Conservation (phyloP, 2,329 filamentous ascomycete species). For the Cytospora paraplurivora region DNA sequence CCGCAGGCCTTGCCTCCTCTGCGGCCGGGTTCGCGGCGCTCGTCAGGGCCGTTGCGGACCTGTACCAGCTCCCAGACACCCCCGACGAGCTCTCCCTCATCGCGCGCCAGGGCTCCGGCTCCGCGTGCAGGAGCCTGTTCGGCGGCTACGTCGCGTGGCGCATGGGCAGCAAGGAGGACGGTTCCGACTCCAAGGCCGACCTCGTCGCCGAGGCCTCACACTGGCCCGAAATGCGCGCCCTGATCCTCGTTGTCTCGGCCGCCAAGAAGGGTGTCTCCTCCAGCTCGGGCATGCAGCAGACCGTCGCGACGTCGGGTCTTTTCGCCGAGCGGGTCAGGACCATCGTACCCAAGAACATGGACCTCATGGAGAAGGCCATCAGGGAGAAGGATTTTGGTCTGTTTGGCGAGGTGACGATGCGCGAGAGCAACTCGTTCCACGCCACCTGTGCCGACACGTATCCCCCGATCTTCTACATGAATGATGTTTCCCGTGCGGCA, state of each 20-base stretch:
- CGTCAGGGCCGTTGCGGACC: slow-evolving; percentile 84
- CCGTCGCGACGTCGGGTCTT: slow-evolving; percentile 85
- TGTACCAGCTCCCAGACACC: slow-evolving; percentile 82
- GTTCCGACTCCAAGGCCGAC: slow-evolving; percentile 83
- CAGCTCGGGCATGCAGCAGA: slow-evolving; percentile 95
- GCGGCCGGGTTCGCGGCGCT: slow-evolving; percentile 70
- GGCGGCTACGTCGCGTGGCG: slow-evolving; percentile 97
- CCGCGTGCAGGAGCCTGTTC: slow-evolving; percentile 89
- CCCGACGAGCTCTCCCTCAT: slow-evolving; percentile 85
- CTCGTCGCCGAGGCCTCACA: slow-evolving; percentile 85
- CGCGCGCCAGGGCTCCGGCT: slow-evolving; percentile 91
- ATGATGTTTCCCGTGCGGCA: slow-evolving; percentile 85
- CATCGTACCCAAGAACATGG: slow-evolving; percentile 84
- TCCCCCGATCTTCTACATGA: slow-evolving; percentile 98
- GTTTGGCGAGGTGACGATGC: slow-evolving; percentile 92
- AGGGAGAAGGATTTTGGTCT: slow-evolving; percentile 75
- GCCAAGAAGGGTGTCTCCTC: slow-evolving; percentile 95
- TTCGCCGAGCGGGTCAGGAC: slow-evolving; percentile 75
- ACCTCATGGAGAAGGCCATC: slow-evolving; percentile 81
- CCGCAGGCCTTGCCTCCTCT: slow-evolving; percentile 80
- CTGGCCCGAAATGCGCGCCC: slow-evolving; percentile 93
- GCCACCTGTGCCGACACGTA: slow-evolving; percentile 92
- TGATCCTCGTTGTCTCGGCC: slow-evolving; percentile 88
- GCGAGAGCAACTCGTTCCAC: slow-evolving; percentile 96
- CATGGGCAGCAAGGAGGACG: slow-evolving; percentile 73